phyloP scores from a whole-genome alignment of 805 yeast species.

The Metschnikowia lochheadii region DNA sequence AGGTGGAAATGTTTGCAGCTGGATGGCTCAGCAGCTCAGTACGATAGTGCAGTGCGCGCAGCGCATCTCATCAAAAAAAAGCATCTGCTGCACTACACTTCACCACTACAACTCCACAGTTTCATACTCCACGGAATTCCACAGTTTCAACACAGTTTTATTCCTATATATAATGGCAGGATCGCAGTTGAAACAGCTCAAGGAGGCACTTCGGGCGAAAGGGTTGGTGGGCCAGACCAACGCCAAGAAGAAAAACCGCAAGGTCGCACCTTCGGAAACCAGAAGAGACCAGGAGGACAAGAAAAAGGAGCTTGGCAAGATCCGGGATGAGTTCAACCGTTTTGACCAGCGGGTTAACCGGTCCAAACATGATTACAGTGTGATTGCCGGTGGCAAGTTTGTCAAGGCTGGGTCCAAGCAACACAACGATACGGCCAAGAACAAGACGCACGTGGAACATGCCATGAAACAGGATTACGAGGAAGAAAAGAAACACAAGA shows the following conservation, averaged over 20 bases:
- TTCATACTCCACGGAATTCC: not conserved
- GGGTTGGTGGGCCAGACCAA: conserved; percentile 88
- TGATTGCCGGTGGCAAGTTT: conserved; percentile 39
- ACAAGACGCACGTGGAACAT: conserved; percentile 35
- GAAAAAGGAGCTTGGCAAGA: conserved; percentile 46
- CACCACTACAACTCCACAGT: too few relatives aligned
- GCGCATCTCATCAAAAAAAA: conserved; percentile 6
- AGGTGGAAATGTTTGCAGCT: not conserved
- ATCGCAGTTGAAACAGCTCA: conserved; percentile 80
- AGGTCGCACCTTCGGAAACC: conserved; percentile 55
- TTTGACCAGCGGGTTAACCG: conserved; percentile 76
- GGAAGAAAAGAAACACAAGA: conserved; percentile 55
- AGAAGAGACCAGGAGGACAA: conserved; percentile 63
- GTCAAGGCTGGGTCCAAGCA: conserved; percentile 41
- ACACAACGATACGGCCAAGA: conserved; percentile 31
- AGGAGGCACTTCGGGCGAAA: conserved; percentile 67
- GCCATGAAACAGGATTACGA: conserved; percentile 58
- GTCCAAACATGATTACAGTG: conserved; percentile 52
- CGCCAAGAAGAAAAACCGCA: conserved; percentile 51
- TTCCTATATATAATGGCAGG: conserved; percentile 58
- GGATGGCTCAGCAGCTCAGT: not conserved
- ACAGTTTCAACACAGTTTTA: not conserved
- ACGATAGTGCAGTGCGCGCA: not conserved
- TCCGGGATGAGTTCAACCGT: conserved; percentile 84
- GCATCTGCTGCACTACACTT: not conserved